A percentile compares a stretch with the other conserved stretches of the same genome.
phyloP scores from a whole-genome alignment of 78 protist genomes.

The Planoprotostelium fungivorum region DNA sequence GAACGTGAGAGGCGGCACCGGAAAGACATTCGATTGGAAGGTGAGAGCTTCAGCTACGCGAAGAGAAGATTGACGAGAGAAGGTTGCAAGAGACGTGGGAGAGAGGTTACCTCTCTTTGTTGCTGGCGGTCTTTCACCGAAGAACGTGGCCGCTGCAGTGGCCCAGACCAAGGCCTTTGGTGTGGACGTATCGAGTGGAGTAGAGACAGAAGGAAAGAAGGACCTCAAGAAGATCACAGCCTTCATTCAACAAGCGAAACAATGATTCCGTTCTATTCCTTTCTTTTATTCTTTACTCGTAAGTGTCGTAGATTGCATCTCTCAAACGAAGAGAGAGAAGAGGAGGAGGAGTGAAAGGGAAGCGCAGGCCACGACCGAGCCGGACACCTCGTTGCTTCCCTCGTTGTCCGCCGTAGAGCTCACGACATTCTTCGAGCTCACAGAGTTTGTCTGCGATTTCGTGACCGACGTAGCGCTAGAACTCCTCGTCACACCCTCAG shows the following conservation, averaged over 20 bases:
- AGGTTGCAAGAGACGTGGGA: not conserved
- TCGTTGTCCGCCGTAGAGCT: too few species aligned
- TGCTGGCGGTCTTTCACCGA: conserved; percentile 27
- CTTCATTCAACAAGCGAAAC: conserved; percentile 14
- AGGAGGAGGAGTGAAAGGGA: too few species aligned
- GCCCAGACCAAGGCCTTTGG: conserved; percentile 4
- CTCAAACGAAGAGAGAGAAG: too few species aligned
- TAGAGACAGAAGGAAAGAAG: conserved; percentile 41
- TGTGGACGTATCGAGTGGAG: conserved; percentile 51
- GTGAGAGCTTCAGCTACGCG: not conserved
- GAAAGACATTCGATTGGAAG: conserved; percentile 5
- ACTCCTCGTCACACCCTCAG: too few species aligned
- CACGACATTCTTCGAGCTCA: too few species aligned
- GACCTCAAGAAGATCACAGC: conserved; percentile 13
- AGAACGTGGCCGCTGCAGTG: conserved; percentile 24
- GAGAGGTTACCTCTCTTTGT: not conserved
- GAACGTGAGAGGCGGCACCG: not conserved
- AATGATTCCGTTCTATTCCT: too few species aligned
- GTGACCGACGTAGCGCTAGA: too few species aligned
- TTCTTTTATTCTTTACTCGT: too few species aligned
- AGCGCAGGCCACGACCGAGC: too few species aligned
- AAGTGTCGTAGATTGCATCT: too few species aligned
- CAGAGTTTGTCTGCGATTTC: too few species aligned
- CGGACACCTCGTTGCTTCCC: too few species aligned
- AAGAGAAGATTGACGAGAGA: not conserved